A percentile compares a stretch with the other conserved stretches of the same genome.
Evolutionary conservation across 495 filamentous ascomycete species (phyloP).

Genomic region (Xylona heveae): DNA sequence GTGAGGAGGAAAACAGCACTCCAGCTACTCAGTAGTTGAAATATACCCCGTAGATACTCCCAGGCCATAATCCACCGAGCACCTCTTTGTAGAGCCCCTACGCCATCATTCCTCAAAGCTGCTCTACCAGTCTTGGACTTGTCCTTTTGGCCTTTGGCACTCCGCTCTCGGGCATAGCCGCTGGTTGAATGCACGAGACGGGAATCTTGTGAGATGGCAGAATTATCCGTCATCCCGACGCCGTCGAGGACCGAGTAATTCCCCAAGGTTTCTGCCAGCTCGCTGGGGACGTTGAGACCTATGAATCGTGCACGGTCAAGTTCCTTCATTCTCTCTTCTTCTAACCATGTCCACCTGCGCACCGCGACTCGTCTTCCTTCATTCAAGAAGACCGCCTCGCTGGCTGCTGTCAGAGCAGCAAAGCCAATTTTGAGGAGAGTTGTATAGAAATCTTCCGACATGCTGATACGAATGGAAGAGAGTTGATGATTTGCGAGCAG

Average conservation of each 20-base stretch:
- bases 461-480: constrained; percentile 51
- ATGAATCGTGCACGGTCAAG: constrained; percentile 33
- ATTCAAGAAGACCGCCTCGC: constrained; percentile 86
- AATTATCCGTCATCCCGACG: constrained; percentile 16
- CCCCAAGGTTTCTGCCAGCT: background rate
- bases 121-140: constrained; percentile 20
- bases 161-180: constrained; percentile 52
- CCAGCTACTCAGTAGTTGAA: constrained; percentile 38
- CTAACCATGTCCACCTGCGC: constrained; percentile 73
- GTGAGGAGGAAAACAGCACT: constrained; percentile 30
- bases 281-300: constrained; percentile 20
- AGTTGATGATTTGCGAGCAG: constrained; percentile 82
- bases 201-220: constrained; percentile 1
- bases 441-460: constrained; percentile 89
- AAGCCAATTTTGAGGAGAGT: constrained; percentile 73
- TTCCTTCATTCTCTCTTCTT: constrained; percentile 52
- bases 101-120: constrained; percentile 47
- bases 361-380: constrained; percentile 63
- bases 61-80: constrained; percentile 50
- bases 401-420: constrained; percentile 69
- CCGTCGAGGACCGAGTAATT: constrained; percentile 6
- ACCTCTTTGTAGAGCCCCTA: constrained; percentile 54
- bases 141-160: constrained; percentile 17
- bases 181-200: constrained; percentile 19
- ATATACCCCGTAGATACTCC: constrained; percentile 53